Base-by-base conservation (phyloP, 805 yeast genomes). In the Yueomyces sinensis region DNA sequence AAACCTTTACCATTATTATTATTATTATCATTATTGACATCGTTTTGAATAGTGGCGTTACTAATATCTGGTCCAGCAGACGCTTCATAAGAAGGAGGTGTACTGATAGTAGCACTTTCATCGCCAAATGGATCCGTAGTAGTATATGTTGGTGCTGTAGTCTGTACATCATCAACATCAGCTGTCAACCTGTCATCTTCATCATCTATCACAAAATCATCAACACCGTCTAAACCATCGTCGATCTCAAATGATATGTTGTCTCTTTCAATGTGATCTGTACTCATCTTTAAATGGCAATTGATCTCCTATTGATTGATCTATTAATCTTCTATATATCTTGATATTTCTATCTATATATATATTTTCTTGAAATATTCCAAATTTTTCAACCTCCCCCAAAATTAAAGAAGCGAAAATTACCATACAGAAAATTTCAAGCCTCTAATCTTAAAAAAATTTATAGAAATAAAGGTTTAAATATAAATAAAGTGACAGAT, bases 171-270 rank as follows among this genome's bases (percentile, higher is more conserved):
- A 23, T 30, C 31, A 13, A 38, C 27, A 16, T 32, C 35, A 27
- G 25, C 17, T n/a, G 15, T 19, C 7, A 34, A 37, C 5, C 31
- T 39, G 5, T 32, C 17, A 3, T 30, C 27, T 11, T 20, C 24
- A 20, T 37, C 43, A 7, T 44, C 49, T 32, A 46, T 43, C 5
- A 33, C 22, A 29, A 49, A 49, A 35, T 49, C 54, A 29, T 49
- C 54, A 4, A 42, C 54, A 13, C 54, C 54, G 4, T 49, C 50
- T 19, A 49, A 38, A 30, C 44, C 54, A 34, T 49, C 54, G 34
- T 46, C 43, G 18, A 47, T 35, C 5, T 41, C 41, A 14, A 32
- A 29, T 20, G 36, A 38, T n/a, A n/a, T n/a, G n/a, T n/a, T n/a
- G n/a, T n/a, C n/a, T n/a, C n/a, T n/a, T n/a, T n/a, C n/a, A n/a